Conservation (phyloP, 1,139 yeast species). For the Kodamaea arcana region DNA sequence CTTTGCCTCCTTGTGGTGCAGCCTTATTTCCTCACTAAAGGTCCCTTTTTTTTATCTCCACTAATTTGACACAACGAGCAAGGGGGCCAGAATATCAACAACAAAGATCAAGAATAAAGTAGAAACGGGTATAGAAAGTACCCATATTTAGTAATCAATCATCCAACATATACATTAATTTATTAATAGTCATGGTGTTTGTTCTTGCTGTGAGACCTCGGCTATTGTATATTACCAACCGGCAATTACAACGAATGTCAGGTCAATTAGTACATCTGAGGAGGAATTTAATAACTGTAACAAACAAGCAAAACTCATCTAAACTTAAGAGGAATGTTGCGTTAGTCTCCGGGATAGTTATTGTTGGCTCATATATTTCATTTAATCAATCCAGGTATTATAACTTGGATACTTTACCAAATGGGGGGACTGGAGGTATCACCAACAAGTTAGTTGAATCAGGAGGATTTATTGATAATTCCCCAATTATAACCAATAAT, state of each 20-base stretch:
- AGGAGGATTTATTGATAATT: constrained; percentile 8
- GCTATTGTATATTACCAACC: constrained; percentile 23
- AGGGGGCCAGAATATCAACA: too few relatives aligned
- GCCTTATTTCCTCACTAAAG: neutral
- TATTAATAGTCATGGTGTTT: constrained; percentile 19
- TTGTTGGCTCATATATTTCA: constrained; percentile 43
- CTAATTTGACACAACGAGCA: neutral
- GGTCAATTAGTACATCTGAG: constrained; percentile 8
- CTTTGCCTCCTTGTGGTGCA: too few relatives aligned
- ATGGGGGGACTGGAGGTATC: constrained; percentile 7
- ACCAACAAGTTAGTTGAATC: constrained; percentile 8
- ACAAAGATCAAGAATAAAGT: too few relatives aligned
- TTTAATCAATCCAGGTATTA: constrained; percentile 41
- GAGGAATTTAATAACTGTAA: constrained; percentile 5
- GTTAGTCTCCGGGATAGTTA: constrained; percentile 40
- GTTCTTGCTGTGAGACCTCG: constrained; percentile 31
- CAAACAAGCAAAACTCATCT: constrained; percentile 4
- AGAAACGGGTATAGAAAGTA: too few relatives aligned
- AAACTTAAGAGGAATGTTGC: constrained; percentile 33
- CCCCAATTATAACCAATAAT: constrained; percentile 19
- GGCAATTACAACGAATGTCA: constrained; percentile 15
- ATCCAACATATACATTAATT: too few relatives aligned
- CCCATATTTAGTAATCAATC: too few relatives aligned
- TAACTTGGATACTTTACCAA: constrained; percentile 35
- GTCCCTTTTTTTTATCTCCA: neutral